Conservation (phyloP, 139 green algal species). For the Mesotaenium endlicherianum region DNA sequence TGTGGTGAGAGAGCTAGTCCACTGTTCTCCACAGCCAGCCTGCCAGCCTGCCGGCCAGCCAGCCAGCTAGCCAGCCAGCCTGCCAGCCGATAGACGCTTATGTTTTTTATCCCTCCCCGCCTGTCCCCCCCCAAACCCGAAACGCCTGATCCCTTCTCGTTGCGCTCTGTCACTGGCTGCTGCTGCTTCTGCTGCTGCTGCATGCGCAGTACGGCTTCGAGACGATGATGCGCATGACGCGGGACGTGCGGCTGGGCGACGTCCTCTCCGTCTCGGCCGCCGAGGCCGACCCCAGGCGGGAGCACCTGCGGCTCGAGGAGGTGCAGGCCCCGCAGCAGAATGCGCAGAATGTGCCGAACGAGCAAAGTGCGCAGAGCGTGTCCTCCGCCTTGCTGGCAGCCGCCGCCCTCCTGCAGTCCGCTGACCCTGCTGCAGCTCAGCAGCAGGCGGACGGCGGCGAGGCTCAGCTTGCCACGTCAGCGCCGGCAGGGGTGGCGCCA, state of each 20-base stretch:
- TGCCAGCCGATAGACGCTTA: not conserved
- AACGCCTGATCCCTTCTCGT: not conserved
- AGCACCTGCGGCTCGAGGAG: slow-evolving; percentile 18
- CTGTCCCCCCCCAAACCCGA: not conserved
- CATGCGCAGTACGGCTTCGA: slow-evolving; percentile 32
- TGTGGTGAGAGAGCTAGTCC: not conserved
- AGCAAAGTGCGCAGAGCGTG: too few species aligned
- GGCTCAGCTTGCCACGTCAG: too few species aligned
- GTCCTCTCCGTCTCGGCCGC: not conserved
- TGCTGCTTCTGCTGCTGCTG: not conserved
- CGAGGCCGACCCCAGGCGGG: slow-evolving; percentile 13
- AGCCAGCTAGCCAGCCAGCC: too few species aligned
- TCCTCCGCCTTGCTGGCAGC: too few species aligned
- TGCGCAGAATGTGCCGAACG: not conserved
- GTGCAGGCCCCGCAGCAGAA: not conserved
- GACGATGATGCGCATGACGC: slow-evolving; percentile 23
- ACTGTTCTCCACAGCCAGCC: not conserved
- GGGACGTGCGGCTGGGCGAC: slow-evolving; percentile 13
- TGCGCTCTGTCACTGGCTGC: not conserved
- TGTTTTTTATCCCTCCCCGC: not conserved
- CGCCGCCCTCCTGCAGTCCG: too few species aligned
- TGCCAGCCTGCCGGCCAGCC: not conserved
- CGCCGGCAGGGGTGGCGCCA: too few species aligned
- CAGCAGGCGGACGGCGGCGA: too few species aligned
- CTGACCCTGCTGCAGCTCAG: too few species aligned